phyloP scores from a whole-genome alignment of 2,329 filamentous ascomycete genomes.

The Fusarium fujikuroi region DNA sequence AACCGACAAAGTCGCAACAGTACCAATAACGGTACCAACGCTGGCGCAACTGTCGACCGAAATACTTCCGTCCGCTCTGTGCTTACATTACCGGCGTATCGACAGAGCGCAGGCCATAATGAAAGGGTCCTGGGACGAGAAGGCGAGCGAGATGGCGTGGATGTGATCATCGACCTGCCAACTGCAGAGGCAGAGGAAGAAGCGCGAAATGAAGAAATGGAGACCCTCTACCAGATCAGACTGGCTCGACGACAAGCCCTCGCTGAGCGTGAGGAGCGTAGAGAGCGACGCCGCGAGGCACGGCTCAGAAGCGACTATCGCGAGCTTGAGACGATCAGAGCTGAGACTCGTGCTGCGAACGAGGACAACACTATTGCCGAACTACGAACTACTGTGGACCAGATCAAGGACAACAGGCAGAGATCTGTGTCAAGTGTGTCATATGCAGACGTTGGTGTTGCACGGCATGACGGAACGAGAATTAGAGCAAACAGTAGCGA shows the following conservation, averaged over 20 bases:
- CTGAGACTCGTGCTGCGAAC: constrained; percentile 61
- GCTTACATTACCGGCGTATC: constrained; percentile 91
- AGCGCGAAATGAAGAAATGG: constrained; percentile 90
- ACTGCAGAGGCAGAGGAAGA: constrained; percentile 81
- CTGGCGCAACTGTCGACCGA: constrained; percentile 70
- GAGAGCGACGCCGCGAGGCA: constrained; percentile 76
- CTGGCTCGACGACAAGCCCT: constrained; percentile 78
- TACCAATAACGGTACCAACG: constrained; percentile 30
- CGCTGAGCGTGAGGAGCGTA: constrained; percentile 80
- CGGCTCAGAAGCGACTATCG: constrained; percentile 75
- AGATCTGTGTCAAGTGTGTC: constrained; percentile 78
- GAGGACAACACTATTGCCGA: constrained; percentile 65
- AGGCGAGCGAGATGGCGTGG: constrained; percentile 91
- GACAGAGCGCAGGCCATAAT: constrained; percentile 74
- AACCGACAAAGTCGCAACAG: constrained; percentile 28
- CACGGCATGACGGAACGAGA: constrained; percentile 80
- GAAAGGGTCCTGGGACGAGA: constrained; percentile 89
- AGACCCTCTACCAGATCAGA: constrained; percentile 89
- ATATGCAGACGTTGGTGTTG: constrained; percentile 80
- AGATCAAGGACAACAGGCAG: constrained; percentile 68
- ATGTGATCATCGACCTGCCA: constrained; percentile 87
- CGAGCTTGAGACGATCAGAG: constrained; percentile 74
- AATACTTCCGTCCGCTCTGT: constrained; percentile 91
- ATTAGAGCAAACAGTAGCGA: constrained; percentile 78
- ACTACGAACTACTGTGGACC: constrained; percentile 64